Percentiles rank a stretch among this genome's conserved stretches.
phyloP scores from a whole-genome alignment of 768 basidiomycete species.

The Hygrocybe punicea region DNA sequence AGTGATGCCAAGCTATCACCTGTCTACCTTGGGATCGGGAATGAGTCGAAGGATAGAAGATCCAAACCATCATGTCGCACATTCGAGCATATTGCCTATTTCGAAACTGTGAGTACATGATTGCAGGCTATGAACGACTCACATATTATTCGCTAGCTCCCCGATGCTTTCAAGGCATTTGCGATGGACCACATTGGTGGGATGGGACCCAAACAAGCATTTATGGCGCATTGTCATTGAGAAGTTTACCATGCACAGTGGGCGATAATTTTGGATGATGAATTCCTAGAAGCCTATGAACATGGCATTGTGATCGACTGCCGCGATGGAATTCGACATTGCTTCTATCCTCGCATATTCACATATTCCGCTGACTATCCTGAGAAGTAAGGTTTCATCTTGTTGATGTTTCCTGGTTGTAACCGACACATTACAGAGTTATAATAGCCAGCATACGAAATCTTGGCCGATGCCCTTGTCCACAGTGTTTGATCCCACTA shows the following conservation, averaged over 20 bases:
- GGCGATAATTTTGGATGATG: slow-evolving; percentile 22
- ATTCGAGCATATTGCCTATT: slow-evolving; percentile 39
- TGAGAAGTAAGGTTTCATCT: slow-evolving; percentile 12
- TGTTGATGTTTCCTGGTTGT: neutral
- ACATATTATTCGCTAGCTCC: slow-evolving; percentile 21
- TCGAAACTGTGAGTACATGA: slow-evolving; percentile 30
- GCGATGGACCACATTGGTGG: slow-evolving; percentile 10
- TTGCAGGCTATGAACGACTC: neutral
- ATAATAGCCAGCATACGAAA: slow-evolving; percentile 20
- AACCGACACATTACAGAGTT: slow-evolving; percentile 12
- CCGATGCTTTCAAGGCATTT: slow-evolving; percentile 26
- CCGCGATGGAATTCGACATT: slow-evolving; percentile 25
- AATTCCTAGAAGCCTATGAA: slow-evolving; percentile 25
- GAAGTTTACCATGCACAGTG: slow-evolving; percentile 33
- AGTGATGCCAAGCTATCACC: slow-evolving; percentile 39
- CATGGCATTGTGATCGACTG: slow-evolving; percentile 32
- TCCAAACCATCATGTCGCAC: slow-evolving; percentile 25
- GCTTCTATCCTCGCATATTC: slow-evolving; percentile 19
- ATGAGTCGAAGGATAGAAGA: too few species aligned
- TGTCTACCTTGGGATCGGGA: too few species aligned
- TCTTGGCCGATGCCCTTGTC: slow-evolving; percentile 25
- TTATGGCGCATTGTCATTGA: slow-evolving; percentile 30
- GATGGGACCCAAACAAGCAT: slow-evolving; percentile 7
- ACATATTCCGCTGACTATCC: slow-evolving; percentile 28
- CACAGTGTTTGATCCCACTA: neutral